Evolutionary conservation across 2,329 filamentous ascomycete species (phyloP), one percentile per base, ranked within the genome.

Genomic region (Aspergillus arachidicola): DNA sequence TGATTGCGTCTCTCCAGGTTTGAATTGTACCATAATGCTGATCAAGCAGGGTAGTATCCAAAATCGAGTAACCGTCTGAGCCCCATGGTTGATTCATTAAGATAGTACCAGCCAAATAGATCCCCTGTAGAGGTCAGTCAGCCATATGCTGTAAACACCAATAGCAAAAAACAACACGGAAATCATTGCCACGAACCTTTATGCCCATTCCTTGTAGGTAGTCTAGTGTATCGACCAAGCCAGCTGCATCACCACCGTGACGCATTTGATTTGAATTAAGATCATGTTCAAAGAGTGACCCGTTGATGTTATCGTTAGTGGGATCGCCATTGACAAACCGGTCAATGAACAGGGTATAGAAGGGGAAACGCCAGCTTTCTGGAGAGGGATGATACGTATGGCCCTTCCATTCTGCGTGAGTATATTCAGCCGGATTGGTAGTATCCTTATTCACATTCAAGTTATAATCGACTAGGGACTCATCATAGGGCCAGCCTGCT

Each of bases 31-130:
- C 88, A 65, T 85, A 86, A 70, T 90, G 88, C 53, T 83, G 81
- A 69, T 90, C 88, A 19, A 90, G 79, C 32, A 89, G 80, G 0
- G 87, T 89, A 38, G 88, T 83, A 66, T 90, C 88, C 34, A 88
- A 75, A 19, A 87, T 83, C 55, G 78, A 82, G 73, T 88, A 90
- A 10, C 83, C 83, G 71, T 90, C 87, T 14, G 84, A 80, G 16
- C 83, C 84, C 88, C 88, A 90, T 7, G 88, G 88, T 68, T 83
- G 78, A 70, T 90, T 90, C 74, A 90, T 84, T 68, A 89, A 83
- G 10, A 86, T 81, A 51, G 84, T 86, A n/a, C 87, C 88, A 34
- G 86, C 87, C 54, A 90, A 81, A 69, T 89, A 89, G 34, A 89
- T 76, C 6, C 80, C 86, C 81, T 87, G 66, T 38, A 30, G 45